Evolutionary conservation across 2,329 filamentous ascomycete genomes (phyloP).

Genomic region (Epichloe elymi): DNA sequence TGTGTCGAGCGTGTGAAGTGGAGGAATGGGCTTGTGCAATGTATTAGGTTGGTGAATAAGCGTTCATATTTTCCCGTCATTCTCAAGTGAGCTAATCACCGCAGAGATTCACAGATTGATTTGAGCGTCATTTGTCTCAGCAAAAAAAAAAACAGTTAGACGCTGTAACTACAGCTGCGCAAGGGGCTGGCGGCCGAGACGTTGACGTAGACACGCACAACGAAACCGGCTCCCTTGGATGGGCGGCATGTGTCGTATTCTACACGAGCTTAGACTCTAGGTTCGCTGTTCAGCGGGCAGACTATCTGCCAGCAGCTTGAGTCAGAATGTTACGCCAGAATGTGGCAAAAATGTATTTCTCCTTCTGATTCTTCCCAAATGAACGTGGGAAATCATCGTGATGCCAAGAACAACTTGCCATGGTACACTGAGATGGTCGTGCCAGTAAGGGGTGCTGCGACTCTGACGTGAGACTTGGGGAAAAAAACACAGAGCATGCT

Average conservation of each 20-base stretch:
- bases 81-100: not conserved
- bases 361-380: not conserved
- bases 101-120: constrained; percentile 2
- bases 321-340: not conserved
- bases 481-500: not conserved
- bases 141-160: not conserved
- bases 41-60: constrained; percentile 7
- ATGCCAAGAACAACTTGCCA: not conserved
- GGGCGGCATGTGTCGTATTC: not conserved
- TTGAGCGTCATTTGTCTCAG: not conserved
- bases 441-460: too few species aligned
- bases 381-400: not conserved
- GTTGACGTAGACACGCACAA: not conserved
- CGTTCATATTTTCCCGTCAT: not conserved
- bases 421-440: not conserved
- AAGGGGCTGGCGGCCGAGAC: not conserved
- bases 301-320: not conserved
- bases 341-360: not conserved
- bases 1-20: constrained; percentile 2
- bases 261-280: not conserved
- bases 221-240: not conserved
- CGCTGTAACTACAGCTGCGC: not conserved
- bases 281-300: not conserved
- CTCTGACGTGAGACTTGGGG: too few species aligned
- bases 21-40: constrained; percentile 9